Evolutionary conservation across 225 moss, liverwort and hornwort genomes (phyloP), one percentile per base, ranked within the genome.

Genomic region (Polytrichum formosum): DNA sequence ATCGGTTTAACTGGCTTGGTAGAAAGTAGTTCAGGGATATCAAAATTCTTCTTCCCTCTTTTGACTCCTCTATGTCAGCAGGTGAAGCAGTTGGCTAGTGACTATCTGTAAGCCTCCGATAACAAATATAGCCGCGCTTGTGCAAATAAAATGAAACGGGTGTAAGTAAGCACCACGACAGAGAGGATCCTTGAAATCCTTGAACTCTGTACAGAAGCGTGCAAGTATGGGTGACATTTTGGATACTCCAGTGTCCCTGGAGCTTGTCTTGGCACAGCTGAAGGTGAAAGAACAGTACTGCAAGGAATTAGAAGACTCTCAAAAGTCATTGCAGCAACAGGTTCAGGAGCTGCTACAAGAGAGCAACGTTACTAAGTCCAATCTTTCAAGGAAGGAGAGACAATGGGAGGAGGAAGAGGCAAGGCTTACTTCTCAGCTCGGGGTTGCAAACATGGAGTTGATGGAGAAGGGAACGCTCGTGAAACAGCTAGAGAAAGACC

Each of bases 391-490:
- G 37, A 67, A 60, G 60, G 67, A 61, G 56, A 74, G 67, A 9
- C 74, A 74, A 61, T 74, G 74, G 74, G 56, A 74, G 31, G 19
- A 61, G 8, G 74, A 74, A 61, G 60, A 59, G 67, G 67, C 30
- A n/a, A 74, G 27, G 60, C 74, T 74, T 16, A 59, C 53, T 25
- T 60, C 55, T 5, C 67, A 74, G 13, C 46, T 74, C 67, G 74
- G 67, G 25, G 22, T 53, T 46, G 46, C 74, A 18, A 67, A 67
- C 66, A 33, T 35, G 5, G 74, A 59, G 18, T 25, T 67, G 27
- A 5, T 28, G 61, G 67, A 61, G 23, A 74, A 62, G 35, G 74
- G 61, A 25, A 67, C 20, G 37, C 58, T 54, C n/a, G 9, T 67
- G 23, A 25, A 67, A 30, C 59, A 74, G 61, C 74, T 74, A 30